These are phyloP conservation scores for Stephanodiscus triporus DNA, from an alignment of 108 stramenopile species.

Conservation along the genomic window DNA sequence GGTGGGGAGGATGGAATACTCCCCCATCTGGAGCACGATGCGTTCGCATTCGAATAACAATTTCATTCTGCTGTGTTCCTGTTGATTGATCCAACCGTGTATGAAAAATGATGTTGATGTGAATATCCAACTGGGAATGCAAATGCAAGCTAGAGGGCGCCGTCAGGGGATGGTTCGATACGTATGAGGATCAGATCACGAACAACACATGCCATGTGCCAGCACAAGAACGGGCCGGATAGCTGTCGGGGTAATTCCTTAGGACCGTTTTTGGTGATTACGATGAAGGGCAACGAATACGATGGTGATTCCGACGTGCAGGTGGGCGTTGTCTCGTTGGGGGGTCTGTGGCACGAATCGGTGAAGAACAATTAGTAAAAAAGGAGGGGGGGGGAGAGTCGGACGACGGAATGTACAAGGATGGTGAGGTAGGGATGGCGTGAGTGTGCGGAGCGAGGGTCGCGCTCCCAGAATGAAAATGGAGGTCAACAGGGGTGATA, in stretches of 20 bases:
- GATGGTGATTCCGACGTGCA: constrained; percentile 31
- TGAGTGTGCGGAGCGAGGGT: too few species aligned
- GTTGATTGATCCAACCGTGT: not conserved
- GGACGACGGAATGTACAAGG: too few species aligned
- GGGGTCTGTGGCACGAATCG: constrained; percentile 6
- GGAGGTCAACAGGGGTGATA: too few species aligned
- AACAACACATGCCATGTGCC: constrained; percentile 63
- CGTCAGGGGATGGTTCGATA: constrained; percentile 10
- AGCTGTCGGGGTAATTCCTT: constrained; percentile 55
- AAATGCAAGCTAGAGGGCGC: not conserved
- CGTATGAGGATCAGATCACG: constrained; percentile 38
- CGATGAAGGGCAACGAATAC: constrained; percentile 18
- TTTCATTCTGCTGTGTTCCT: constrained; percentile 34
- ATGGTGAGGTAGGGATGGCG: too few species aligned
- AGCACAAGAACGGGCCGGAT: constrained; percentile 30
- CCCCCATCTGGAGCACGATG: constrained; percentile 25
- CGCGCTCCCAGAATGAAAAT: too few species aligned
- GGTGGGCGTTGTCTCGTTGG: constrained; percentile 37
- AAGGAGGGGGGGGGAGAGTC: too few species aligned
- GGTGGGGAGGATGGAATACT: not conserved
- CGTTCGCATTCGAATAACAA: constrained; percentile 27
- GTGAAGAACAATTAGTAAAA: too few species aligned
- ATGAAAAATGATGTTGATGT: not conserved
- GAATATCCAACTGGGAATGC: constrained; percentile 1
- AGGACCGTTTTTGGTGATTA: constrained; percentile 49